Conservation (phyloP, 208 protist species). For the Lotmaria passim region DNA sequence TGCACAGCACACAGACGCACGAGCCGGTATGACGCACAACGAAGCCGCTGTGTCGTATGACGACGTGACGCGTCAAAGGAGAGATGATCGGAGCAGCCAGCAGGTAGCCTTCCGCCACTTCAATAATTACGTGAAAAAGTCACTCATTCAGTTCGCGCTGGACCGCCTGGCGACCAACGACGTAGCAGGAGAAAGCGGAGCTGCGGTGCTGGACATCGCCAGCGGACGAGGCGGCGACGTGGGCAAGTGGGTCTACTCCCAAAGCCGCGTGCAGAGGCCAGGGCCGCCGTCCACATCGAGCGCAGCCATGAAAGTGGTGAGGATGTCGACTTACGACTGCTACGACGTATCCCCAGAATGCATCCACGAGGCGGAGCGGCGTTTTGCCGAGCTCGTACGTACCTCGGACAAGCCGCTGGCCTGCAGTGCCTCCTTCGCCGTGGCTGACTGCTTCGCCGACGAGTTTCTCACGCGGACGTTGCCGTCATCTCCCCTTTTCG, state of each 20-base stretch:
- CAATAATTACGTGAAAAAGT: slow-evolving; percentile 89
- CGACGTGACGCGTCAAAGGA: slow-evolving; percentile 50
- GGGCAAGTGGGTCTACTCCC: slow-evolving; percentile 87
- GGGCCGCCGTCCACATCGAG: not conserved
- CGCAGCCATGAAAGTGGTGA: slow-evolving; percentile 7
- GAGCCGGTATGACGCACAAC: slow-evolving; percentile 5
- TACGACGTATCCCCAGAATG: slow-evolving; percentile 82
- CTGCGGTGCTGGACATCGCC: slow-evolving; percentile 72
- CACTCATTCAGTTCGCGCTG: slow-evolving; percentile 77
- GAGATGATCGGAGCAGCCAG: slow-evolving; percentile 65
- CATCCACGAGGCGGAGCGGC: slow-evolving; percentile 69
- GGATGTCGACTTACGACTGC: slow-evolving; percentile 50
- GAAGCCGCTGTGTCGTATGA: slow-evolving; percentile 72
- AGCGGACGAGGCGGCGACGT: slow-evolving; percentile 87
- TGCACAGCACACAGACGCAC: not conserved
- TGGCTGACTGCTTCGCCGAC: slow-evolving; percentile 80
- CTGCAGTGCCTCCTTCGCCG: slow-evolving; percentile 59
- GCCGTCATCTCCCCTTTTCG: slow-evolving; percentile 42
- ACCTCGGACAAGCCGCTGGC: not conserved
- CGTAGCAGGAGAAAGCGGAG: slow-evolving; percentile 15
- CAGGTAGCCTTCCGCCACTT: slow-evolving; percentile 85
- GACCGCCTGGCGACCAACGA: slow-evolving; percentile 35
- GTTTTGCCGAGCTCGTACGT: slow-evolving; percentile 38
- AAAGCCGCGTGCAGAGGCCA: slow-evolving; percentile 46
- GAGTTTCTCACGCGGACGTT: slow-evolving; percentile 54